phyloP scores from a whole-genome alignment of 306 rosid genomes.

The Alnus rubra region DNA sequence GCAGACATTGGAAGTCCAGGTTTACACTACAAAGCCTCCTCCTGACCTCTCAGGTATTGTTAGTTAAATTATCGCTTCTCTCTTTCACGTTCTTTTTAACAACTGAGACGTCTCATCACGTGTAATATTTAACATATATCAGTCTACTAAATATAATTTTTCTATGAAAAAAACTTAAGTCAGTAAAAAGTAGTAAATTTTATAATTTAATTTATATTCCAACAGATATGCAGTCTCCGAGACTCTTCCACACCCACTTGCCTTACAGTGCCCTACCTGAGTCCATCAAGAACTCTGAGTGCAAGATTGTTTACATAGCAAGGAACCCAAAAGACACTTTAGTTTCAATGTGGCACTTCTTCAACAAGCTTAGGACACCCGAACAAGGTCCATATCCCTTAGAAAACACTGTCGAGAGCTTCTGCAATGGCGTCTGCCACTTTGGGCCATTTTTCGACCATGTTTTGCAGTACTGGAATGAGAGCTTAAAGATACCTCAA shows the following conservation, averaged over 20 bases:
- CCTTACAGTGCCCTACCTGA: conserved; percentile 22
- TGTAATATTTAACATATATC: no score
- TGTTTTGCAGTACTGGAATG: conserved; percentile 26
- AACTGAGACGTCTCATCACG: no score
- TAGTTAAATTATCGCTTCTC: no score
- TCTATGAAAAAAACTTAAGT: no score
- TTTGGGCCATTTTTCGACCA: conserved; percentile 29
- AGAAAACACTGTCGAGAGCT: conserved; percentile 21
- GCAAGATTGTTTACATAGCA: conserved; percentile 23
- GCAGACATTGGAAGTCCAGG: conserved; percentile 23
- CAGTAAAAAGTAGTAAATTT: no score
- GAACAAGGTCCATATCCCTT: conserved; percentile 25
- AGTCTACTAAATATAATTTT: no score
- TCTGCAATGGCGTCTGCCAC: conserved; percentile 13
- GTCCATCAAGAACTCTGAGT: conserved; percentile 5
- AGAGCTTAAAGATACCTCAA: conserved; percentile 24
- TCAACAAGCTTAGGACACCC: conserved; percentile 11
- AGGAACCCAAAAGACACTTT: conserved; percentile 34
- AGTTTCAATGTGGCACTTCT: conserved; percentile 25
- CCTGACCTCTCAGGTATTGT: conserved; percentile 2
- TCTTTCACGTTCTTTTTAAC: no score
- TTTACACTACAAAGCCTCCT: conserved; percentile 11
- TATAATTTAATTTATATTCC: no score
- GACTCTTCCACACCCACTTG: conserved; percentile 33
- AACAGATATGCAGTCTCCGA: neutral